Percentiles rank a stretch among this genome's conserved stretches.
Evolutionary conservation across 169 alveolate genomes (phyloP).

Genomic region (Plasmodium vinckei): DNA sequence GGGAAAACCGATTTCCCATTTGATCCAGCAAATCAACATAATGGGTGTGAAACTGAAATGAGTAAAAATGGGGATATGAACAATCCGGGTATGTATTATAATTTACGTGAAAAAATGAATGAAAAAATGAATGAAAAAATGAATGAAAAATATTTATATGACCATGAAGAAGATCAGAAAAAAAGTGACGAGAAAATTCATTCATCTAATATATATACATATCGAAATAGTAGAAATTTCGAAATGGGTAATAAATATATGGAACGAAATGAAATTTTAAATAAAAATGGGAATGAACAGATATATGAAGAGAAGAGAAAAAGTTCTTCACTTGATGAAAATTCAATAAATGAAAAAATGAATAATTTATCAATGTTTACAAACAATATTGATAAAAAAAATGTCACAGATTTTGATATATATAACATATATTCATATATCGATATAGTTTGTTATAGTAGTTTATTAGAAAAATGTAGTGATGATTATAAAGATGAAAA

Average conservation of each 20-base stretch:
- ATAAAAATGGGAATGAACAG: neutral
- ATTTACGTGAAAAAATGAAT: no score
- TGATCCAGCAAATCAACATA: neutral
- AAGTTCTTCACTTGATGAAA: no score
- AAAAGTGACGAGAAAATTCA: neutral
- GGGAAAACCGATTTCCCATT: conserved; percentile 3
- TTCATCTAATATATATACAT: neutral
- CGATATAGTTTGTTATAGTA: conserved; percentile 47
- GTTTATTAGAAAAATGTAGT: conserved; percentile 5
- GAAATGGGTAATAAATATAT: neutral
- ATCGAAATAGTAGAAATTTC: neutral
- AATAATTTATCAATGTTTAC: neutral
- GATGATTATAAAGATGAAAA: neutral
- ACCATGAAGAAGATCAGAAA: neutral
- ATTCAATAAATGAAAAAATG: neutral
- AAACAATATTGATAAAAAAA: neutral
- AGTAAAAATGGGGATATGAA: neutral
- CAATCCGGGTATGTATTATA: no score
- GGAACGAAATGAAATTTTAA: neutral
- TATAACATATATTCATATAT: conserved; percentile 50
- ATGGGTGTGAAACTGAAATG: neutral
- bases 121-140: no score
- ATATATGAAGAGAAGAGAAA: neutral
- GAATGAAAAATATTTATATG: no score
- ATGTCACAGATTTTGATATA: conserved; percentile 2